A percentile compares a stretch with the other conserved stretches of the same genome.
These are phyloP conservation scores for Mycena sanguinolenta DNA, from an alignment of 768 basidiomycete genomes.

Conservation along the genomic window DNA sequence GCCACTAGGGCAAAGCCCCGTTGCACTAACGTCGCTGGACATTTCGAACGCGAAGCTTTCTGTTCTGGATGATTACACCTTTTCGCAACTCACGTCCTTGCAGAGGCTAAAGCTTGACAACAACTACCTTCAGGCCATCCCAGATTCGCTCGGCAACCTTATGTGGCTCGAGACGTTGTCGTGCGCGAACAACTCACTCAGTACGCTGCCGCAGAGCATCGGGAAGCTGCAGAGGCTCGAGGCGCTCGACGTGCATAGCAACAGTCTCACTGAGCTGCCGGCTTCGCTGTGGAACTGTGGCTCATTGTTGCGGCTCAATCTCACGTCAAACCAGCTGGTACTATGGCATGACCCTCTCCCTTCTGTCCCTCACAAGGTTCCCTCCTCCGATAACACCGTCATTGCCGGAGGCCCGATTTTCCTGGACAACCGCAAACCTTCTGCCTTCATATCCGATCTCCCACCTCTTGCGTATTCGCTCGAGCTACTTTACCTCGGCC, in stretches of 20 bases:
- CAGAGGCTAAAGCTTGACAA: conserved; percentile 82
- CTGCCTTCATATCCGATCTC: conserved; percentile 40
- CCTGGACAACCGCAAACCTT: conserved; percentile 48
- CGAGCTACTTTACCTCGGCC: conserved; percentile 86
- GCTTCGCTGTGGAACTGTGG: conserved; percentile 87
- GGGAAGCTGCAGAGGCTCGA: conserved; percentile 82
- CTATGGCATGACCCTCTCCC: conserved; percentile 77
- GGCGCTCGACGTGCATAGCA: conserved; percentile 90
- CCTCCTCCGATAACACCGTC: conserved; percentile 18
- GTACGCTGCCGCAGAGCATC: conserved; percentile 79
- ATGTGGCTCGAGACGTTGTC: conserved; percentile 78
- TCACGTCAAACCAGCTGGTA: conserved; percentile 88
- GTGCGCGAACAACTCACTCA: conserved; percentile 92
- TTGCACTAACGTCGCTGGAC: conserved; percentile 82
- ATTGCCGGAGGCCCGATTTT: conserved; percentile 34
- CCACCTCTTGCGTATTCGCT: conserved; percentile 80
- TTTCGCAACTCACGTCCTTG: conserved; percentile 81
- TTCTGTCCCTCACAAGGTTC: conserved; percentile 38
- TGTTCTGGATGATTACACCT: conserved; percentile 79
- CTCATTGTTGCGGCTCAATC: conserved; percentile 79
- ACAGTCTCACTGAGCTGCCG: conserved; percentile 85
- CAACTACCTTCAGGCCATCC: conserved; percentile 88
- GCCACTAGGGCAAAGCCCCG: conserved; percentile 58
- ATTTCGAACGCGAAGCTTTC: conserved; percentile 92
- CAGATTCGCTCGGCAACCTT: conserved; percentile 86